Base-by-base conservation (phyloP, 192 early-diverging fungal species). In the Umbelopsis ramanniana region DNA sequence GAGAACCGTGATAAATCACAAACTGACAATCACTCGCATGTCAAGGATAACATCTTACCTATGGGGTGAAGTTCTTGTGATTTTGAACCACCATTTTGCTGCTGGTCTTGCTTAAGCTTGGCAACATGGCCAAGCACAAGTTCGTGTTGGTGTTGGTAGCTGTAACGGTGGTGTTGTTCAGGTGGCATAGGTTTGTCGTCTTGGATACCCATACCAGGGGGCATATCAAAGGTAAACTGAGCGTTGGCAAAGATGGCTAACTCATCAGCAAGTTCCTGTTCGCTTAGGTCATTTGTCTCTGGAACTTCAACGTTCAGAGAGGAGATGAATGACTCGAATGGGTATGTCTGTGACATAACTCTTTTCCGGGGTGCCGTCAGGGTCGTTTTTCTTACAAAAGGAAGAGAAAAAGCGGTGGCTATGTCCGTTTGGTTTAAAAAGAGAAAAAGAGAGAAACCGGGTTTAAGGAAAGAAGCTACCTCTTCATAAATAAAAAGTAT, bases 211-310 rank as follows among this genome's bases (percentile, higher is more conserved):
- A 82, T 63, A 22, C 81, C 81, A 17, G 81, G 77, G 12, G 81
- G 72, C 47, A 79, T 81, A 75, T 93, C 89, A 35, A 89, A 86
- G 43, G 83, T 85, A 74, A 91, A 93, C 75, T 93, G 89, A 21
- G 88, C 87, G 67, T 89, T 88, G 57, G 90, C 79, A 83, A 87
- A 93, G 33, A 91, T 80, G 9, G 88, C 81, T 54, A 91, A 81
- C 67, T 91, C 90, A 22, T 88, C 83, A 52, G 86, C 81, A 46
- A 89, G 82, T 77, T 91, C 90, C 46, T 88, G 81, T 55, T 83
- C 82, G 72, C 87, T 85, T 23, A 87, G 77, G 40, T 66, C 46
- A 45, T 70, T 43, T 23, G 69, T 48, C 14, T 79, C 77, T 17
- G 74, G 69, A 5, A 35, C 52, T 37, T 74, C 66, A 23, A 79